phyloP scores from a whole-genome alignment of 257 asterid genomes.

The Scutellaria galericulata region DNA sequence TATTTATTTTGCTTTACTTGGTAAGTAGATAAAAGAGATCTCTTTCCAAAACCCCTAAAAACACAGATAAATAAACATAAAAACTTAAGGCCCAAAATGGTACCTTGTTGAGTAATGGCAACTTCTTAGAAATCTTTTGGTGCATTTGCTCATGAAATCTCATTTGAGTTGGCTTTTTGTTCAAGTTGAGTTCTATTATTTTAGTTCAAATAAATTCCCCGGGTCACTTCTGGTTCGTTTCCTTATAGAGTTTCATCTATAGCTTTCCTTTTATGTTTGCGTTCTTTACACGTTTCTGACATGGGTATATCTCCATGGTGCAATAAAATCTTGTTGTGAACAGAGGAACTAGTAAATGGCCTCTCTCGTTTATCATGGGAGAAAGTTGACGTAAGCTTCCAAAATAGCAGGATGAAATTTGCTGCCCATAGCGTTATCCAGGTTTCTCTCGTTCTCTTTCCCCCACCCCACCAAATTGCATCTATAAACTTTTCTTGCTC shows the following conservation, averaged over 20 bases:
- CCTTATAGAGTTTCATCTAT: not conserved
- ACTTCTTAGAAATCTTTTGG: not conserved
- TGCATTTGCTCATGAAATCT: not conserved
- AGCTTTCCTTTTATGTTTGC: not conserved
- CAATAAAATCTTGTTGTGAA: slow-evolving; percentile 19
- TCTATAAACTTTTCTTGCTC: not conserved
- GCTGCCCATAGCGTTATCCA: slow-evolving; percentile 97
- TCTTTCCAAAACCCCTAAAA: not conserved
- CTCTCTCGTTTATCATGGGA: slow-evolving; percentile 94
- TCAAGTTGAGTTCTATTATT: not conserved
- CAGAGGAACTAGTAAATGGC: slow-evolving; percentile 82
- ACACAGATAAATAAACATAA: not conserved
- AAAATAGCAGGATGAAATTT: slow-evolving; percentile 69
- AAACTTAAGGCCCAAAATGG: not conserved
- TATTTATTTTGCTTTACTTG: not conserved
- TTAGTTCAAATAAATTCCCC: not conserved
- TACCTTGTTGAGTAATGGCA: not conserved
- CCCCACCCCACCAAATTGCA: not conserved
- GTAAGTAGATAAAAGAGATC: not conserved
- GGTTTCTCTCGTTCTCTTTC: slow-evolving; percentile 45
- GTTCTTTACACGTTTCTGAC: slow-evolving; percentile 1
- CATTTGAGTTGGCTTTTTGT: not conserved
- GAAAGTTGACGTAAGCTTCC: slow-evolving; percentile 97
- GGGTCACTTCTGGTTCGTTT: not conserved
- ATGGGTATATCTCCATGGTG: slow-evolving; percentile 3